Evolutionary conservation across 2,329 filamentous ascomycete genomes (phyloP).

Genomic region (Monosporascus sp.): DNA sequence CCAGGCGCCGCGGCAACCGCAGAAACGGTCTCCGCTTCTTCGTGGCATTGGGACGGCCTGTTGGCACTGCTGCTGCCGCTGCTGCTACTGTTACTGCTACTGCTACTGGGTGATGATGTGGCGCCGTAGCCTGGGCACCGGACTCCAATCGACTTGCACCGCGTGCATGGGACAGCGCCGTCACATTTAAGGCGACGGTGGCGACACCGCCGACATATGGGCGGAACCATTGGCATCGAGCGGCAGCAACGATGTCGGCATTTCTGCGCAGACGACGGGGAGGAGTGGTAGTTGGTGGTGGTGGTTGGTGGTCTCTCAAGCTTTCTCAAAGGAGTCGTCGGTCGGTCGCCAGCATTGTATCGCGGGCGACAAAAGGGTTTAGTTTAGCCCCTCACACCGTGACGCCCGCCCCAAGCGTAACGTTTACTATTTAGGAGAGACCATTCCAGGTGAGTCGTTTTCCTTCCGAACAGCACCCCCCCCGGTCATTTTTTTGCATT

Average conservation of each 20-base stretch:
- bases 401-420: not conserved
- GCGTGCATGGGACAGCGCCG: not conserved
- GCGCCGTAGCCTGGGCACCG: not conserved
- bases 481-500: not conserved
- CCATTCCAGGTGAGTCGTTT: not conserved
- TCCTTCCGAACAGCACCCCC: not conserved
- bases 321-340: not conserved
- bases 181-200: not conserved
- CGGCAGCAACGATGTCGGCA: not conserved
- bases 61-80: not conserved
- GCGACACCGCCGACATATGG: not conserved
- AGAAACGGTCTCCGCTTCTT: not conserved
- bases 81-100: not conserved
- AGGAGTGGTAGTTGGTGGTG: not conserved
- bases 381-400: not conserved
- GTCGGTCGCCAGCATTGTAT: not conserved
- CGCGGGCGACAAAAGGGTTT: not conserved
- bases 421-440: not conserved
- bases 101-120: not conserved
- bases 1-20: not conserved
- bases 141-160: not conserved
- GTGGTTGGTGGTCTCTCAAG: not conserved
- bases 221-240: not conserved
- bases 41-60: not conserved
- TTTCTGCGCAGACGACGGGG: not conserved